Evolutionary conservation across 306 rosid species (phyloP), one percentile per base, ranked within the genome.

Genomic region (Corylus avellana): DNA sequence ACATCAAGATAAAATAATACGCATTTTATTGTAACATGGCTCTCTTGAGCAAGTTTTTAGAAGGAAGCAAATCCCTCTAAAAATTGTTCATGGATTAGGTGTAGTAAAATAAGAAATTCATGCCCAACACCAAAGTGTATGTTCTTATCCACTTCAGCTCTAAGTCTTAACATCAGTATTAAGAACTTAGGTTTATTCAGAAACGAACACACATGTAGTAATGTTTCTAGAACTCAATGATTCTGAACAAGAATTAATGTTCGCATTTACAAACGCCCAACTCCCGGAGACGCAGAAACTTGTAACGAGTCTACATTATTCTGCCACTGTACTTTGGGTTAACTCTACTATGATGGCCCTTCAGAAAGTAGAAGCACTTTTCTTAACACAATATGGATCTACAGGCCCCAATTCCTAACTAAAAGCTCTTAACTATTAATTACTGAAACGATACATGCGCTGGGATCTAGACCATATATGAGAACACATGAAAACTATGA

Each of bases 1-100:
- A 81, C 79, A 68, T 42, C 49, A 68, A 68, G 32, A 68, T 68
- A 18, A 10, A n/a, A 18, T 4, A 17, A 20, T 37, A 67, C 5
- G 70, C 22, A 63, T 63, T 13, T 35, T 25, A 13, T 32, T 12
- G 13, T 6, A 0, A 4, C 8, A 35, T 29, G 13, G 3, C 46
- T 12, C 18, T 63, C 44, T 32, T 63, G n/a, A 17, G 16, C 72
- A 18, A 68, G 51, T 18, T 68, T 63, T 68, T 39, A 68, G 27
- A 68, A 42, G 51, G 72, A 68, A 18, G 27, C 72, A 35, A 67
- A 18, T 17, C 42, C 51, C 72, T 68, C 10, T 42, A 5, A 49
- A 68, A 64, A 25, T 35, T 16, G 48, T 16, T 35, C 49, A 17
- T 14, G 46, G 71, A 64, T 16, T 16, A 64, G 20, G 72, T n/a